A percentile compares a stretch with the other conserved stretches of the same genome.
Evolutionary conservation across 2,329 filamentous ascomycete genomes (phyloP).

Genomic region (Alternaria triticina): DNA sequence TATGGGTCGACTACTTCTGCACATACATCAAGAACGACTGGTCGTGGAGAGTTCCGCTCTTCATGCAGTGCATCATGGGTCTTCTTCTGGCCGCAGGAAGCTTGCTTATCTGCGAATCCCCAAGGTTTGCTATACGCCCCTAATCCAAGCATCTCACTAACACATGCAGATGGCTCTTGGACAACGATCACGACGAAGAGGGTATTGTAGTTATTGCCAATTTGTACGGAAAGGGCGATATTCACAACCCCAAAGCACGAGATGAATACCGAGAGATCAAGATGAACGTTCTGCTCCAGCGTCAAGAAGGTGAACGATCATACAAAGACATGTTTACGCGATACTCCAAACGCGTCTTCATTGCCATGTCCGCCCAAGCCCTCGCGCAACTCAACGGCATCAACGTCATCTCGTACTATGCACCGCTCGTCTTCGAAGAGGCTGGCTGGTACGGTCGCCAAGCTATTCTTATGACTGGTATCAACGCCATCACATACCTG

Average conservation of each 20-base stretch:
- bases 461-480: slow-evolving; percentile 95
- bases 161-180: slow-evolving; percentile 80
- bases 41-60: slow-evolving; percentile 88
- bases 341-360: slow-evolving; percentile 91
- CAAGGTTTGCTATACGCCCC: slow-evolving; percentile 67
- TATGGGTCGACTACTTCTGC: slow-evolving; percentile 99
- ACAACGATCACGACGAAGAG: slow-evolving; percentile 98
- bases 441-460: slow-evolving; percentile 93
- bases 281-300: slow-evolving; percentile 91
- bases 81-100: slow-evolving; percentile 83
- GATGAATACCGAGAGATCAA: slow-evolving; percentile 99
- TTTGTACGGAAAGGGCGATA: slow-evolving; percentile 92
- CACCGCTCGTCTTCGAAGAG: slow-evolving; percentile 93
- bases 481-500: slow-evolving; percentile 91
- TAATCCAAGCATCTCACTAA: slow-evolving; percentile 9
- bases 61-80: slow-evolving; percentile 96
- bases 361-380: slow-evolving; percentile 97
- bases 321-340: slow-evolving; percentile 94
- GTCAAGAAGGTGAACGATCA: slow-evolving; percentile 91
- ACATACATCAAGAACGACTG: slow-evolving; percentile 84
- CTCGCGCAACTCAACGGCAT: slow-evolving; percentile 97
- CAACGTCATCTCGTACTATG: slow-evolving; percentile 99
- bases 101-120: slow-evolving; percentile 93
- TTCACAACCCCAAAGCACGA: slow-evolving; percentile 88
- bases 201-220: slow-evolving; percentile 98